A percentile compares a stretch with the other conserved stretches of the same genome.
These are phyloP conservation scores for Xylogone sp. DNA, from an alignment of 2,329 filamentous ascomycete genomes.

Conservation along the genomic window DNA sequence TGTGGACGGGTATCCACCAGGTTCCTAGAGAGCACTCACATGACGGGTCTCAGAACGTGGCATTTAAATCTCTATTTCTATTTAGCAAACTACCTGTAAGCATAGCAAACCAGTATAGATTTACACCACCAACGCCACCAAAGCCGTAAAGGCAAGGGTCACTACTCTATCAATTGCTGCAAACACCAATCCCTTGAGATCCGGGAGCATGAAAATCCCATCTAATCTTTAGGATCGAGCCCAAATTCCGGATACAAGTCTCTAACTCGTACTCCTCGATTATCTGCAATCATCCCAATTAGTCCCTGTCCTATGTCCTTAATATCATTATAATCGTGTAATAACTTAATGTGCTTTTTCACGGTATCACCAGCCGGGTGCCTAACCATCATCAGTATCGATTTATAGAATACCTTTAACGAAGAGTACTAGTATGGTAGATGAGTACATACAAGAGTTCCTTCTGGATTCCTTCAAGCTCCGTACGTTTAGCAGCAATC, in stretches of 20 bases:
- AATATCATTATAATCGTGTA: constrained; percentile 70
- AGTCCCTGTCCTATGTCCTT: constrained; percentile 64
- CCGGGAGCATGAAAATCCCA: neutral
- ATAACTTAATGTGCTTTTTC: constrained; percentile 57
- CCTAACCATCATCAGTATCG: constrained; percentile 5
- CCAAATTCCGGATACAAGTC: constrained; percentile 32
- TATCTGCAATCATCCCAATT: constrained; percentile 64
- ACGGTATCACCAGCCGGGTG: constrained; percentile 43
- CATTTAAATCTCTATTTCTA: too few relatives aligned
- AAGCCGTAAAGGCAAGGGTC: too few relatives aligned
- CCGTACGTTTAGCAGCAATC: constrained; percentile 22
- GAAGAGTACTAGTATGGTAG: neutral
- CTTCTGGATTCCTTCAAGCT: constrained; percentile 31
- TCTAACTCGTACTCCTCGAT: constrained; percentile 43
- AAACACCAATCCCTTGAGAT: too few relatives aligned
- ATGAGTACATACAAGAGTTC: constrained; percentile 26
- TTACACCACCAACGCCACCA: too few relatives aligned
- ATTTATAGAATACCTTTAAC: neutral
- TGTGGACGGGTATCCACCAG: too few relatives aligned
- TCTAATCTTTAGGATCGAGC: constrained; percentile 25
- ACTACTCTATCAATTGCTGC: too few relatives aligned
- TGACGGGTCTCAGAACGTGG: too few relatives aligned
- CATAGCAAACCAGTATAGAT: too few relatives aligned
- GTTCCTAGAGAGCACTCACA: too few relatives aligned
- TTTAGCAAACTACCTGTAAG: too few relatives aligned